Conservation (phyloP, 2,329 filamentous ascomycete genomes). For the Passalora sequoiae region DNA sequence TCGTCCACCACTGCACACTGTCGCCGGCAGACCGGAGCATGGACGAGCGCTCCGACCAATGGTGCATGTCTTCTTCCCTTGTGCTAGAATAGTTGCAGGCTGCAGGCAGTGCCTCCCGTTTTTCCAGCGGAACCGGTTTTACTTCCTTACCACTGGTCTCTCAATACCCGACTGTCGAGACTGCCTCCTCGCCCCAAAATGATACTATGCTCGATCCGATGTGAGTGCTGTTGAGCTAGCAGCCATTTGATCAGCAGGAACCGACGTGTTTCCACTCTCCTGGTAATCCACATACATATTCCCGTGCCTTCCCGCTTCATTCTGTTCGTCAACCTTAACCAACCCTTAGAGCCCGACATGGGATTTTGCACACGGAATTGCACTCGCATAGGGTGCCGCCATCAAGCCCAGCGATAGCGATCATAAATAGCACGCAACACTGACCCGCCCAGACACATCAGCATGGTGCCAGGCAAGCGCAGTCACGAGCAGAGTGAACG, state of each 20-base stretch:
- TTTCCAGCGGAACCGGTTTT: not conserved
- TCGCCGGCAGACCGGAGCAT: too few relatives aligned
- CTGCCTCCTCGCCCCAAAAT: not conserved
- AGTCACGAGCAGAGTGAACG: not conserved
- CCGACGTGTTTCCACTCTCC: not conserved
- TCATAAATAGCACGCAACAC: too few relatives aligned
- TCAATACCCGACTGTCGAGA: not conserved
- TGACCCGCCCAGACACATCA: too few relatives aligned
- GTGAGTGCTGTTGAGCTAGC: not conserved
- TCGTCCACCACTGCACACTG: too few relatives aligned
- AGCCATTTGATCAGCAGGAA: not conserved
- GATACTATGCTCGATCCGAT: not conserved
- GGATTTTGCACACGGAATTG: not conserved
- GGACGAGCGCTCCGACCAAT: not conserved
- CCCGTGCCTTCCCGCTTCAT: not conserved
- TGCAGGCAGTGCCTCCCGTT: not conserved
- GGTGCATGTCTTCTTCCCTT: not conserved
- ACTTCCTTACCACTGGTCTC: not conserved
- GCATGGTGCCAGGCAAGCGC: not conserved
- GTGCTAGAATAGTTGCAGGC: not conserved
- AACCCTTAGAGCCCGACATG: not conserved
- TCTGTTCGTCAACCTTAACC: not conserved
- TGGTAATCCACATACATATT: conserved; percentile 1
- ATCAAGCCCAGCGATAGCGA: too few relatives aligned
- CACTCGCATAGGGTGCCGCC: too few relatives aligned